phyloP scores from a whole-genome alignment of 345 rosid species.

The Gossypium arboreum region DNA sequence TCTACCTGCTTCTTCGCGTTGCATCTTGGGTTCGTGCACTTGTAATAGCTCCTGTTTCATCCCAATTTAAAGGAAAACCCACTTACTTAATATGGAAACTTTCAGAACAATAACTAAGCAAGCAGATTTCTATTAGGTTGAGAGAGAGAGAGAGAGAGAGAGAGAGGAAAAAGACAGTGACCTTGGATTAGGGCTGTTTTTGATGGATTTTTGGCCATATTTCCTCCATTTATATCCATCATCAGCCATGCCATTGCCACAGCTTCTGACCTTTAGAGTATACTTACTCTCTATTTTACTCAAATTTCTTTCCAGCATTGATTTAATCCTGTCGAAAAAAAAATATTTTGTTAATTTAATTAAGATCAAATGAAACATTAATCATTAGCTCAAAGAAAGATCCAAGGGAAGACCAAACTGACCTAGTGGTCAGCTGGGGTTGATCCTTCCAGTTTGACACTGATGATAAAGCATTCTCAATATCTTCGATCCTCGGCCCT shows the following conservation, averaged over 20 bases:
- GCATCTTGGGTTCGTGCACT: conserved; percentile 78
- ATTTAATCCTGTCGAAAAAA: conserved; percentile 15
- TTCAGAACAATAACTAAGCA: neutral
- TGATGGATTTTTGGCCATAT: conserved; percentile 87
- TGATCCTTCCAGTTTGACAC: conserved; percentile 22
- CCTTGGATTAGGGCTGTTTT: conserved; percentile 87
- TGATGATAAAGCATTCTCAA: conserved; percentile 45
- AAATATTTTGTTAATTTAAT: neutral
- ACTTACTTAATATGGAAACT: neutral
- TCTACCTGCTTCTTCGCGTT: conserved; percentile 87
- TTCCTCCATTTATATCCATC: conserved; percentile 99
- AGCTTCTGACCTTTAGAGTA: conserved; percentile 60
- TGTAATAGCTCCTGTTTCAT: conserved; percentile 72
- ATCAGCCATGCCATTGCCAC: conserved; percentile 50
- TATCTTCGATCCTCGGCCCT: conserved; percentile 54
- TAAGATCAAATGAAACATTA: neutral
- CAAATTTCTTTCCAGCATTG: conserved; percentile 31
- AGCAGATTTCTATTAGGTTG: too few relatives aligned
- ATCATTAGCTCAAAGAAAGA: neutral
- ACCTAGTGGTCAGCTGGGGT: conserved; percentile 30
- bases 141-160: neutral
- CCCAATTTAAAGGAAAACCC: neutral
- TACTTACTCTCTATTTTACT: conserved; percentile 59
- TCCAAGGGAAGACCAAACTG: neutral
- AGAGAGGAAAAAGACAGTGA: conserved; percentile 16